These are phyloP conservation scores for Sphagnum magellanicum DNA, from an alignment of 228 moss, liverwort and hornwort species.

Conservation along the genomic window DNA sequence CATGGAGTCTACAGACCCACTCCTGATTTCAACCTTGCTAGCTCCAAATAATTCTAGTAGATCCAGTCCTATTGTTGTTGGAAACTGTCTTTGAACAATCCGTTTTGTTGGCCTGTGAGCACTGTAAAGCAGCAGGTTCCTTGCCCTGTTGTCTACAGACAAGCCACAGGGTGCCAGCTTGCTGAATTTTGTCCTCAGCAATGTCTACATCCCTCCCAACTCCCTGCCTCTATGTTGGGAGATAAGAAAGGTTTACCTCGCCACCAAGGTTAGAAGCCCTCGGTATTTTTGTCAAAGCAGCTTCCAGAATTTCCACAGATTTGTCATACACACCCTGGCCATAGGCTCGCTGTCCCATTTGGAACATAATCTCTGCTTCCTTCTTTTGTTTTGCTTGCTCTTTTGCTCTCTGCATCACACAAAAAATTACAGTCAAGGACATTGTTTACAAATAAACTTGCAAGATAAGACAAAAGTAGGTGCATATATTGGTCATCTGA, in stretches of 20 bases:
- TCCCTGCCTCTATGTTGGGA: neutral
- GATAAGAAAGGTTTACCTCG: constrained; percentile 36
- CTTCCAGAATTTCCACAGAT: constrained; percentile 84
- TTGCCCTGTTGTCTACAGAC: too few relatives aligned
- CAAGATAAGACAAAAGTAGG: neutral
- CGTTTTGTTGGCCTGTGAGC: too few relatives aligned
- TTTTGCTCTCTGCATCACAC: constrained; percentile 61
- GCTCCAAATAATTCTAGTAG: too few relatives aligned
- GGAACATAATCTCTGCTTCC: constrained; percentile 75
- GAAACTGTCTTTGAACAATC: too few relatives aligned
- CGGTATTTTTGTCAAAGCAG: constrained; percentile 68
- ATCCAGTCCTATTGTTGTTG: too few relatives aligned
- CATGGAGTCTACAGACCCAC: too few relatives aligned
- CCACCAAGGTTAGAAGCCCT: constrained; percentile 77
- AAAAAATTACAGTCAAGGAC: neutral
- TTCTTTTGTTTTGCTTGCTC: constrained; percentile 87
- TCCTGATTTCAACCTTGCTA: too few relatives aligned
- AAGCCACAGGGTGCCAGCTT: too few relatives aligned
- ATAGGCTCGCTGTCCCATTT: constrained; percentile 88
- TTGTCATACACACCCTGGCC: constrained; percentile 91
- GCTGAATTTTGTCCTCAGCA: too few relatives aligned
- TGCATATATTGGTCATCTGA: neutral
- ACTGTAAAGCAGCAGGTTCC: too few relatives aligned
- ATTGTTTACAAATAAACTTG: neutral
- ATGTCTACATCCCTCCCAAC: too few relatives aligned